These are phyloP conservation scores for Blastobotrys parvus DNA, from an alignment of 805 yeast species.

Conservation along the genomic window DNA sequence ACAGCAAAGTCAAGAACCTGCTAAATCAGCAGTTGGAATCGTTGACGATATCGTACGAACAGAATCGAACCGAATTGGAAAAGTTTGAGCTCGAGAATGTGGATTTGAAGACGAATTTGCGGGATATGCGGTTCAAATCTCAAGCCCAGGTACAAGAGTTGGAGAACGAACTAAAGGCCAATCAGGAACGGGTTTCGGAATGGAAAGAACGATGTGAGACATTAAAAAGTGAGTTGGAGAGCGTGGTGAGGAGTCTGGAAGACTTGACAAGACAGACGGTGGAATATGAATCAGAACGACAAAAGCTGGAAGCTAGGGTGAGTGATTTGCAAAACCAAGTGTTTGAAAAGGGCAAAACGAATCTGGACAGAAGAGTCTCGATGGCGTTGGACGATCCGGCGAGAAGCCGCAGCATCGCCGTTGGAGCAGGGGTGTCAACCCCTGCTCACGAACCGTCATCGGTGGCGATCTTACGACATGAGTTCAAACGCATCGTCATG, in stretches of 20 bases:
- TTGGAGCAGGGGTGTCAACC: neutral
- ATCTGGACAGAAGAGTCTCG: constrained; percentile 17
- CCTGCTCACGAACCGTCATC: constrained; percentile 1
- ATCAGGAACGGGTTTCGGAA: constrained; percentile 18
- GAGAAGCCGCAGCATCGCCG: neutral
- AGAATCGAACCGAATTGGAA: constrained; percentile 18
- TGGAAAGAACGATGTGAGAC: constrained; percentile 24
- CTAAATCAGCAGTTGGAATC: constrained; percentile 15
- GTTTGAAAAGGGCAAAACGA: constrained; percentile 8
- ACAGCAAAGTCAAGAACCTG: constrained; percentile 10
- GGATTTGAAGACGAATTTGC: constrained; percentile 17
- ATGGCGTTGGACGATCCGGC: constrained; percentile 1
- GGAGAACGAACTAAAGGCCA: constrained; percentile 16
- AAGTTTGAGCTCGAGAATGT: constrained; percentile 20
- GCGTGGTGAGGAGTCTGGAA: constrained; percentile 26
- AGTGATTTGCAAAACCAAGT: constrained; percentile 18
- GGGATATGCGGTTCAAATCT: constrained; percentile 16
- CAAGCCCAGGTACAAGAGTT: constrained; percentile 20
- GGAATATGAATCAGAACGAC: constrained; percentile 27
- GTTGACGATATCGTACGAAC: constrained; percentile 14
- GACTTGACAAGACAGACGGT: constrained; percentile 32
- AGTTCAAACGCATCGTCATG: constrained; percentile 26
- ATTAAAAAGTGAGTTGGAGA: constrained; percentile 25
- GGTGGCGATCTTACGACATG: constrained; percentile 26
- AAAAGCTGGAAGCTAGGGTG: constrained; percentile 22